Evolutionary conservation across 2,329 filamentous ascomycete species (phyloP).

Genomic region (Zymoseptoria tritici): DNA sequence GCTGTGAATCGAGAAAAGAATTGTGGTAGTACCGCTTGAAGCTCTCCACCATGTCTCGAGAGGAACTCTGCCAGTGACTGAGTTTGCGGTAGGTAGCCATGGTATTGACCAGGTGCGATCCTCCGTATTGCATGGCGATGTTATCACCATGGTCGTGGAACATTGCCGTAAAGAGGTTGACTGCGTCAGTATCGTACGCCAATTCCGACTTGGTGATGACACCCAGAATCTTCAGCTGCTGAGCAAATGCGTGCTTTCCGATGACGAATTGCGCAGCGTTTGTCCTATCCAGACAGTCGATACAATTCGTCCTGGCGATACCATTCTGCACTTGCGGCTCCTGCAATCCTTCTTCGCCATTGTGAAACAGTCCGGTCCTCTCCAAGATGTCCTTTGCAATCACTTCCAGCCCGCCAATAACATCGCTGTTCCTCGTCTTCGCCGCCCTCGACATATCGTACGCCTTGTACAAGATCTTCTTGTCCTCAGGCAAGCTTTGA

Average conservation of each 20-base stretch:
- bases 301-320: slow-evolving; percentile 91
- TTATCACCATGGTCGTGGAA: slow-evolving; percentile 94
- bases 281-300: slow-evolving; percentile 92
- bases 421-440: slow-evolving; percentile 83
- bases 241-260: slow-evolving; percentile 83
- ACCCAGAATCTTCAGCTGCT: slow-evolving; percentile 86
- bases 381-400: slow-evolving; percentile 83
- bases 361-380: slow-evolving; percentile 89
- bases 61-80: slow-evolving; percentile 97
- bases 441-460: slow-evolving; percentile 98
- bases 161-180: slow-evolving; percentile 97
- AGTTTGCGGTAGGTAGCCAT: slow-evolving; percentile 99
- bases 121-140: slow-evolving; percentile 94
- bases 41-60: slow-evolving; percentile 96
- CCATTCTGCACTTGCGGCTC: slow-evolving; percentile 75
- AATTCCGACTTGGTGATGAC: slow-evolving; percentile 72
- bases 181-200: slow-evolving; percentile 89
- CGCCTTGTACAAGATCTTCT: slow-evolving; percentile 86
- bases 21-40: slow-evolving; percentile 99
- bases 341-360: slow-evolving; percentile 64
- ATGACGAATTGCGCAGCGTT: slow-evolving; percentile 98
- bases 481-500: slow-evolving; percentile 75
- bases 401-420: slow-evolving; percentile 81
- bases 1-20: slow-evolving; percentile 92
- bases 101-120: slow-evolving; percentile 94